These are phyloP conservation scores for Pseudogymnoascus sp. DNA, from an alignment of 2,329 filamentous ascomycete genomes.

Conservation along the genomic window DNA sequence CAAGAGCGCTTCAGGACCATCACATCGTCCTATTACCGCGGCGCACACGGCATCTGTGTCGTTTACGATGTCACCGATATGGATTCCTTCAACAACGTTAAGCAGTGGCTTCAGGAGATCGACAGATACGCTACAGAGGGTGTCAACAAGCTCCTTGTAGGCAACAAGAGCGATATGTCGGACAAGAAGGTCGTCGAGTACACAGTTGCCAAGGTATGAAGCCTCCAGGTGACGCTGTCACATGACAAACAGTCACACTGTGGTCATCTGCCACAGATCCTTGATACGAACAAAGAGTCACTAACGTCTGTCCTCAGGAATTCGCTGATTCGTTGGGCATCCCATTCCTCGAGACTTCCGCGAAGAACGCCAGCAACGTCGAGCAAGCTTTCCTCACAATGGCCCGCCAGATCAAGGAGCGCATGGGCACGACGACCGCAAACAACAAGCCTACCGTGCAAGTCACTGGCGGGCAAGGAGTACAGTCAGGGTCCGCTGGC, in stretches of 20 bases:
- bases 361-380: constrained; percentile 99
- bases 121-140: constrained; percentile 98
- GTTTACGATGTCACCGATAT: constrained; percentile 99
- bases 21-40: constrained; percentile 98
- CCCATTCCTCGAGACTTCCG: constrained; percentile 98
- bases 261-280: constrained; percentile 7
- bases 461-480: constrained; percentile 88
- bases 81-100: constrained; percentile 99
- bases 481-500: constrained; percentile 75
- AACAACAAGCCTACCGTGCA: constrained; percentile 98
- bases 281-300: not conserved
- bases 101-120: constrained; percentile 99
- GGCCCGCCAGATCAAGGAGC: constrained; percentile 99
- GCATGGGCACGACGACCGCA: constrained; percentile 91
- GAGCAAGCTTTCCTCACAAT: constrained; percentile 99
- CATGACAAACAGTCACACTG: constrained; percentile 10
- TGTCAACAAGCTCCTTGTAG: constrained; percentile 97
- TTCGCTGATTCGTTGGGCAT: constrained; percentile 98
- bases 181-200: constrained; percentile 99
- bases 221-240: constrained; percentile 21
- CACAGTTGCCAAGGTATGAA: constrained; percentile 89
- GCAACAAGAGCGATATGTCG: constrained; percentile 99
- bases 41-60: constrained; percentile 97
- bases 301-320: constrained; percentile 52
- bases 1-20: constrained; percentile 99